phyloP scores from a whole-genome alignment of 305 asterid species.

The Striga hermonthica region DNA sequence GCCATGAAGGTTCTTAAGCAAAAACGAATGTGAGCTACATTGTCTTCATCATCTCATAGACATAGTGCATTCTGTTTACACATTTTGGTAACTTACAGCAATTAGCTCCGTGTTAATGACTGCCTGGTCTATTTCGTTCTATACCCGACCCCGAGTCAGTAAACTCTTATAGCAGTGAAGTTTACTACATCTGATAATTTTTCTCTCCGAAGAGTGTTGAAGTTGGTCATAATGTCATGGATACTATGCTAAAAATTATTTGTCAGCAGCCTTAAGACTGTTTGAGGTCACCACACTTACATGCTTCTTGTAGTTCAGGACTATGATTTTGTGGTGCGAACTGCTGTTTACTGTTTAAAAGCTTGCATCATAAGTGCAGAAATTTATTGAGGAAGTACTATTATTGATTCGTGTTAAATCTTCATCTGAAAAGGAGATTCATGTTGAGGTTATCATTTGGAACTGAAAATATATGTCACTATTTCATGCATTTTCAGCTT shows the following conservation, averaged over 20 bases:
- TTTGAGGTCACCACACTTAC: no score
- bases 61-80: not conserved
- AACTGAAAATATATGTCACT: no score
- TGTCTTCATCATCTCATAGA: conserved; percentile 15
- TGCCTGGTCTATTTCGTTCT: conserved; percentile 3
- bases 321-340: no score
- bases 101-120: conserved; percentile 10
- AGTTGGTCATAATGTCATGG: not conserved
- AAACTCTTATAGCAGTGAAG: conserved; percentile 17
- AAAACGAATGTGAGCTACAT: conserved; percentile 65
- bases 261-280: not conserved
- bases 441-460: no score
- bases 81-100: not conserved
- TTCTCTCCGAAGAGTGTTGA: not conserved
- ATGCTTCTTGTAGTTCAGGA: no score
- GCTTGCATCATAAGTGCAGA: no score
- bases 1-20: conserved; percentile 98
- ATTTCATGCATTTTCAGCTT: no score
- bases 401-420: no score
- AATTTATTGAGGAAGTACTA: no score
- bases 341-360: no score
- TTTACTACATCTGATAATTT: conserved; percentile 13
- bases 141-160: conserved; percentile 1
- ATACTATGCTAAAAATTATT: not conserved
- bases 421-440: no score